Evolutionary conservation across 257 asterid species (phyloP).

Genomic region (Solanum piurae): DNA sequence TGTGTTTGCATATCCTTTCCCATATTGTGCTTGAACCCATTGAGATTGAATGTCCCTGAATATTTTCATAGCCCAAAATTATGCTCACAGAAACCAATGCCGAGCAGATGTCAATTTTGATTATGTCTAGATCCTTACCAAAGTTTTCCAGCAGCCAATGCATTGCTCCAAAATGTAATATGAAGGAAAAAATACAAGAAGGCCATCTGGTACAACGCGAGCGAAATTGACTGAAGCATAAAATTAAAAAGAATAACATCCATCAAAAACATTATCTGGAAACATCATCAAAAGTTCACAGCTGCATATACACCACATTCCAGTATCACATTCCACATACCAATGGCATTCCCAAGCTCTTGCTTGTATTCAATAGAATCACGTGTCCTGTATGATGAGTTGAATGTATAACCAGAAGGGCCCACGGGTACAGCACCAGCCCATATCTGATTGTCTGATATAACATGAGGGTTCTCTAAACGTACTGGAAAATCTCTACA

Average conservation of each 20-base stretch:
- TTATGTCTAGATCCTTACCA: constrained; percentile 32
- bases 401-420: constrained; percentile 87
- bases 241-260: constrained; percentile 1
- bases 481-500: constrained; percentile 84
- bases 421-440: constrained; percentile 87
- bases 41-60: constrained; percentile 52
- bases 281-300: background rate
- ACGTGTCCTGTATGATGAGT: constrained; percentile 86
- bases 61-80: constrained; percentile 2
- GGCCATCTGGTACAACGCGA: constrained; percentile 95
- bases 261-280: background rate
- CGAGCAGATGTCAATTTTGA: background rate
- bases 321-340: constrained; percentile 26
- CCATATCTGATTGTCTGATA: constrained; percentile 86
- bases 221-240: constrained; percentile 77
- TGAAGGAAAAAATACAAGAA: constrained; percentile 92
- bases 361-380: constrained; percentile 77
- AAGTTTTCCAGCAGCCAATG: constrained; percentile 77
- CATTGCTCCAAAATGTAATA: constrained; percentile 87
- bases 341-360: constrained; percentile 99
- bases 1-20: constrained; percentile 95
- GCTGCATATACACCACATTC: background rate
- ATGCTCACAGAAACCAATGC: background rate
- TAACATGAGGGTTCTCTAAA: constrained; percentile 97
- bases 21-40: constrained; percentile 62